A percentile compares a stretch with the other conserved stretches of the same genome.
These are phyloP conservation scores for Wickerhamiella qilinensis DNA, from an alignment of 805 yeast species.

Conservation along the genomic window DNA sequence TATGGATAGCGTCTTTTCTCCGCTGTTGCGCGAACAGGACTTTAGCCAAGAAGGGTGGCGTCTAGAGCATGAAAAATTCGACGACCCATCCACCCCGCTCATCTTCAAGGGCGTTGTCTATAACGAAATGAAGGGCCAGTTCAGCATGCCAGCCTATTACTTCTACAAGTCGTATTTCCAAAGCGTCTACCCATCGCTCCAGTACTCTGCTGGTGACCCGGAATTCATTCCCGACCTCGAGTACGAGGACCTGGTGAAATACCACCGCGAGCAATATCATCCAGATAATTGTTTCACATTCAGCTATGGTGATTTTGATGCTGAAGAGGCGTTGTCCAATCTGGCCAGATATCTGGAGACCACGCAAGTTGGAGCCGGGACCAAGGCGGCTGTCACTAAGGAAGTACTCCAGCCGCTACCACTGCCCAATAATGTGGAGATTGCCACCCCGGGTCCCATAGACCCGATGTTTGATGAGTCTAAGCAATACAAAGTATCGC, in stretches of 20 bases:
- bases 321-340: conserved; percentile 12
- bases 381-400: neutral
- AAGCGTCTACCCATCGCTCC: conserved; percentile 64
- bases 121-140: conserved; percentile 97
- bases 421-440: conserved; percentile 17
- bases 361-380: conserved; percentile 2
- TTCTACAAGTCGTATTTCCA: conserved; percentile 76
- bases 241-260: conserved; percentile 61
- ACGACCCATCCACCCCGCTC: conserved; percentile 44
- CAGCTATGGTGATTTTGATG: conserved; percentile 60
- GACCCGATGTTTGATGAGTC: conserved; percentile 58
- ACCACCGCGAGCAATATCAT: conserved; percentile 64
- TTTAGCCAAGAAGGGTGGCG: conserved; percentile 98
- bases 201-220: conserved; percentile 95
- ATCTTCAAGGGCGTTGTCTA: conserved; percentile 89
- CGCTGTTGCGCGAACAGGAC: conserved; percentile 61
- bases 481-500: conserved; percentile 60
- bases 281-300: conserved; percentile 80
- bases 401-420: conserved; percentile 29
- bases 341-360: conserved; percentile 11
- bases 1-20: conserved; percentile 72
- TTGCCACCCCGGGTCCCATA: conserved; percentile 50
- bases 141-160: conserved; percentile 72
- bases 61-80: conserved; percentile 50
- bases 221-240: conserved; percentile 52